phyloP scores from a whole-genome alignment of 2,329 filamentous ascomycete genomes.

The Lecanicillium sp. region DNA sequence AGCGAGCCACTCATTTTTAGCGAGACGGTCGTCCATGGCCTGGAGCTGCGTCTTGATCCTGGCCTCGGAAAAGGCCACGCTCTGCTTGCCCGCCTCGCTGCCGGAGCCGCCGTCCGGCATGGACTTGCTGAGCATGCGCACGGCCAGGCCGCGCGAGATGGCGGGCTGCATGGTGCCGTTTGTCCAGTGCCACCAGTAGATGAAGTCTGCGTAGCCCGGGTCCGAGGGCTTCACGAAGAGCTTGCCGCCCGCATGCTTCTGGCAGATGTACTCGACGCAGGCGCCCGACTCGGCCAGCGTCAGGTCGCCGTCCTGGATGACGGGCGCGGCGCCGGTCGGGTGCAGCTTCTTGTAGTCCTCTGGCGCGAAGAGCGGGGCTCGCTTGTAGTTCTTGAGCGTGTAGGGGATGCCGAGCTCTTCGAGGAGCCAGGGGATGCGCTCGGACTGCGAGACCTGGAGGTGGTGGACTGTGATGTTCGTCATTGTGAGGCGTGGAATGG shows the following conservation, averaged over 20 bases:
- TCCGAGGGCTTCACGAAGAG: constrained; percentile 37
- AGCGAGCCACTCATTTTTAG: constrained; percentile 44
- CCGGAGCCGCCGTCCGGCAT: constrained; percentile 6
- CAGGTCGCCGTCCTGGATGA: constrained; percentile 49
- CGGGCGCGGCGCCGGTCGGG: constrained; percentile 47
- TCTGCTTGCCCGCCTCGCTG: constrained; percentile 15
- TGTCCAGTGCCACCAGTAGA: constrained; percentile 58
- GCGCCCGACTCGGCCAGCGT: constrained; percentile 53
- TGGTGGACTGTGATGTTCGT: constrained; percentile 38
- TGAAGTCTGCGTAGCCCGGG: constrained; percentile 48
- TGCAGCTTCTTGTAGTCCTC: constrained; percentile 34
- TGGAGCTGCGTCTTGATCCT: constrained; percentile 20
- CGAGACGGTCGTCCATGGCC: constrained; percentile 42
- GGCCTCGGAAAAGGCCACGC: constrained; percentile 20
- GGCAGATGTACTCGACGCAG: constrained; percentile 53
- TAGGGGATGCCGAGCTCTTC: constrained; percentile 50
- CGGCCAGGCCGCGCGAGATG: constrained; percentile 28
- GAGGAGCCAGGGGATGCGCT: constrained; percentile 56
- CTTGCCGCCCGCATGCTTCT: constrained; percentile 41
- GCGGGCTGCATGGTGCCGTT: constrained; percentile 36
- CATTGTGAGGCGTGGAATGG: background rate
- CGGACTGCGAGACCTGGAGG: constrained; percentile 52
- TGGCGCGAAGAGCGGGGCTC: constrained; percentile 25
- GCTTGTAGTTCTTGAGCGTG: constrained; percentile 15
- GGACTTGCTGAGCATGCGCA: constrained; percentile 11